Base-by-base conservation (phyloP, 148 eudicot species). In the Cornus kousa region DNA sequence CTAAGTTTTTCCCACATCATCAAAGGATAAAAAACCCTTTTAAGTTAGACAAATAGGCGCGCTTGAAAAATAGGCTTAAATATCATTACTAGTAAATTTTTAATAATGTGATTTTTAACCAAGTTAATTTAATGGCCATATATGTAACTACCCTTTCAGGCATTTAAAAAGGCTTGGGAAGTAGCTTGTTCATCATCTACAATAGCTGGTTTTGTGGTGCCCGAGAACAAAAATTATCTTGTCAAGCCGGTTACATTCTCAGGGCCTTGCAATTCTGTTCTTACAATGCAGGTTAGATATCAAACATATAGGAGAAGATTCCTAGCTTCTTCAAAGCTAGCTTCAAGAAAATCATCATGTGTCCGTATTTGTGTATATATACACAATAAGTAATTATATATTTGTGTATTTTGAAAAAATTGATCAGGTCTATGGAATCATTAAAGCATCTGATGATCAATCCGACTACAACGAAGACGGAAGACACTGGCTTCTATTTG, bases 111-210 rank as follows among this genome's bases (percentile, higher is more conserved):
- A 28, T 5, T n/a, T 67, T 3, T 28, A 22, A 4, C 46, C 0
- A 73, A 20, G 53, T 48, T 48, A 35, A 35, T 35, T 35, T 35
- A 4, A 35, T 1, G 7, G 12, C 1, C 53, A 48, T 48, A 4
- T 7, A 48, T 48, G 9, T 48, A 11, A 28, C 28, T 53, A 53
- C 2, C 19, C 16, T 68, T 65, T 59, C 77, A 93, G 95, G 97
- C 97, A 78, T 93, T 93, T 82, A 13, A 62, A 72, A 82, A 82
- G 68, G 92, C 95, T 59, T 91, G 97, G 97, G 76, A 82, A 11
- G 39, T 77, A 77, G 93, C 93, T 7, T 93, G 97, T 75, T 86
- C 90, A 73, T 86, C 90, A 73, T 78, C 87, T 48, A 66, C 65
- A 23, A 75, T 48, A 22, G 77, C 80, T 67, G 83, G 83, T 57